Percentiles rank a stretch among this genome's conserved stretches.
Evolutionary conservation across 2,329 filamentous ascomycete genomes (phyloP).

Genomic region (Lithohypha guttulata): DNA sequence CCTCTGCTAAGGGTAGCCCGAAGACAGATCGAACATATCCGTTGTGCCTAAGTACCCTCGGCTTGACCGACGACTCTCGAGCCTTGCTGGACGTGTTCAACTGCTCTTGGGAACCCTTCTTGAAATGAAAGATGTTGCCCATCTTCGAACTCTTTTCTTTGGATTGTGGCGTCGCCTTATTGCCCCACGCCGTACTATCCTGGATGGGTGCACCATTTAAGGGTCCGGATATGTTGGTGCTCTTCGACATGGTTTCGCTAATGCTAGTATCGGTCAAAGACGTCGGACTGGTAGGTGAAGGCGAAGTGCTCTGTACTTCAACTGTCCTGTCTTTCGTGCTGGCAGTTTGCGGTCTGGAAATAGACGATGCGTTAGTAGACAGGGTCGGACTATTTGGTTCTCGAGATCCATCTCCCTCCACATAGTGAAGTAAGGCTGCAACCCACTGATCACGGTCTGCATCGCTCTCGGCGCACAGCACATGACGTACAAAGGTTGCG

Average conservation of each 20-base stretch:
- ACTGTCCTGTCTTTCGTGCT: constrained; percentile 2
- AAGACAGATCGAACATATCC: constrained; percentile 57
- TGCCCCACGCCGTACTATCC: constrained; percentile 76
- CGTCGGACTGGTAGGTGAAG: constrained; percentile 26
- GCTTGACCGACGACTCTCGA: neutral
- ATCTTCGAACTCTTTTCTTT: constrained; percentile 14
- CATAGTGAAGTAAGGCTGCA: constrained; percentile 76
- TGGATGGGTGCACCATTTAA: constrained; percentile 77
- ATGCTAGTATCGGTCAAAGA: constrained; percentile 25
- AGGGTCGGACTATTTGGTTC: constrained; percentile 12
- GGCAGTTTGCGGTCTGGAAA: neutral
- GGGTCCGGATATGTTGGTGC: constrained; percentile 65
- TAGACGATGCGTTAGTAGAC: constrained; percentile 4
- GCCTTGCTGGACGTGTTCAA: constrained; percentile 2
- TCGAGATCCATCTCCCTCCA: constrained; percentile 57
- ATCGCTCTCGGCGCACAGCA: constrained; percentile 91
- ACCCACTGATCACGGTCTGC: constrained; percentile 90
- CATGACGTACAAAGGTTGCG: constrained; percentile 75
- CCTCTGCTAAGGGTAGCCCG: constrained; percentile 73
- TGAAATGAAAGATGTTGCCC: constrained; percentile 20
- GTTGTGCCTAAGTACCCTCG: constrained; percentile 7
- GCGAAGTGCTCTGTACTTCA: constrained; percentile 21
- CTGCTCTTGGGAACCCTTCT: constrained; percentile 17
- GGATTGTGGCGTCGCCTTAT: constrained; percentile 41
- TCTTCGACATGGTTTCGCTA: constrained; percentile 10